phyloP scores from a whole-genome alignment of 1,139 yeast species.

The Saccharomyces pastorianus region DNA sequence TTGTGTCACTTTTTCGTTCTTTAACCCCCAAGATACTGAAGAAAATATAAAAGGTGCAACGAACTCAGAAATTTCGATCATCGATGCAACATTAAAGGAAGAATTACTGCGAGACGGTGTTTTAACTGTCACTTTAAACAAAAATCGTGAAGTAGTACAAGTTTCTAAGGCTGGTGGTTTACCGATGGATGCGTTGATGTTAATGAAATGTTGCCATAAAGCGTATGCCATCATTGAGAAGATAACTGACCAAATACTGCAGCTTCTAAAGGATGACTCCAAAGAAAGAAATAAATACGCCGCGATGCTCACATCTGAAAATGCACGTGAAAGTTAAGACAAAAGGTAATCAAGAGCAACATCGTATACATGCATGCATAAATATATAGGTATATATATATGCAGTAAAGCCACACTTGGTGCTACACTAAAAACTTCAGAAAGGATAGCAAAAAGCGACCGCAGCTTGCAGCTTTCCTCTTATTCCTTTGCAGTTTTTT shows the following conservation, averaged over 20 bases:
- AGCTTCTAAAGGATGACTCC: constrained; percentile 50
- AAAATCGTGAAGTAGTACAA: constrained; percentile 85
- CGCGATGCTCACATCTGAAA: constrained; percentile 29
- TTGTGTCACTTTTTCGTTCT: constrained; percentile 80
- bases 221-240: constrained; percentile 59
- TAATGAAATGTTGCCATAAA: constrained; percentile 60
- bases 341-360: neutral
- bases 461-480: too few relatives aligned
- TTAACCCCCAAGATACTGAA: constrained; percentile 56
- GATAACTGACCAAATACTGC: constrained; percentile 57
- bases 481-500: too few relatives aligned
- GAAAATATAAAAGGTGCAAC: constrained; percentile 61
- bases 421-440: neutral
- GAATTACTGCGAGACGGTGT: constrained; percentile 72
- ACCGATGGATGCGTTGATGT: constrained; percentile 64
- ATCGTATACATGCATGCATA: neutral
- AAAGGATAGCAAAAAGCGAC: too few relatives aligned
- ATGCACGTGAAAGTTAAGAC: constrained; percentile 19
- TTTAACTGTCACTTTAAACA: constrained; percentile 80
- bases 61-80: constrained; percentile 51
- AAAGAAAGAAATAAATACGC: constrained; percentile 31
- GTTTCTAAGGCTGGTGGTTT: constrained; percentile 85
- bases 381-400: neutral
- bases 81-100: constrained; percentile 75
- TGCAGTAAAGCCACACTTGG: neutral